Evolutionary conservation across 768 basidiomycete species (phyloP), one percentile per base, ranked within the genome.

Genomic region (Russula abietina): DNA sequence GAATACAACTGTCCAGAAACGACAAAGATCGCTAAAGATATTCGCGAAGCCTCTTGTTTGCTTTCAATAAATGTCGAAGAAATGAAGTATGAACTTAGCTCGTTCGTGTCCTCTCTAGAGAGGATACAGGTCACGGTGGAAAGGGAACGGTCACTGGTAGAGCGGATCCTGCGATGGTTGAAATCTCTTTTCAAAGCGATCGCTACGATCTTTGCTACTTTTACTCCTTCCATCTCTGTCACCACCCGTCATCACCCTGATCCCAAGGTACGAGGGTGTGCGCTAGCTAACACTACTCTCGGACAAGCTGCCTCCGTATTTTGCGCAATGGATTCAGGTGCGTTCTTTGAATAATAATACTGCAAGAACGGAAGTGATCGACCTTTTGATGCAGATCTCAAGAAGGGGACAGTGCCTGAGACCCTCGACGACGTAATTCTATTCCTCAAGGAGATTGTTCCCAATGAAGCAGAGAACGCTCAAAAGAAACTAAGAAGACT

Each of bases 371-470:
- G 43, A 26, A 39, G 45, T 46, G 4, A 30, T 30, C 14, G 14
- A 60, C 38, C 43, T 5, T 36, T 24, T 19, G 53, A 60, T 16
- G 24, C 24, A 64, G 62, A 36, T 12, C 36, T 12, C 12, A 10
- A 14, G 36, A 4, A 48, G 24, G 52, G 53, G 53, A 60, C 51
- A 36, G 62, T 51, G 28, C 10, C 38, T 9, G 54, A 50, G 53
- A 60, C 19, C 39, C 26, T 64, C 54, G 62, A 55, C 1, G 43
- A 53, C 4, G 48, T 64, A n/a, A 30, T 64, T 2, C 24, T n/a
- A n/a, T 55, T 55, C 24, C 58, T 64, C 39, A 60, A 60, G 28
- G 54, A 55, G 32, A 51, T 49, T 30, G 58, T 64, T 24, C 63
- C 63, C 9, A 56, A 28, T 32, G 58, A 60, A 24, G 54, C 54